Conservation (phyloP, 2,329 filamentous ascomycete species). For the Capronia americana region DNA sequence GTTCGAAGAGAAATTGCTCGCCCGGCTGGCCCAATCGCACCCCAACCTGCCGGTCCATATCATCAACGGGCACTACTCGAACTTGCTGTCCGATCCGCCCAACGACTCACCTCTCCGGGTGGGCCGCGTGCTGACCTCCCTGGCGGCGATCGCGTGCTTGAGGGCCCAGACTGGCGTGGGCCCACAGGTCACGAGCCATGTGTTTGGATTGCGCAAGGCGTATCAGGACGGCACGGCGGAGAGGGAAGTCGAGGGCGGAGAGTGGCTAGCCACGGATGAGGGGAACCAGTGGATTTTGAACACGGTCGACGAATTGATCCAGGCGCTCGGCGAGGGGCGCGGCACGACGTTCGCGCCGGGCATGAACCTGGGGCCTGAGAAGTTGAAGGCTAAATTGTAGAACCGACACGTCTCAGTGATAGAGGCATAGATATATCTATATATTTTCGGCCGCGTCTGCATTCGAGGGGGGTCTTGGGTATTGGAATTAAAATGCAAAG, state of each 20-base stretch:
- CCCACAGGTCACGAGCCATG: constrained; percentile 79
- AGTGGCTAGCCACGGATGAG: constrained; percentile 70
- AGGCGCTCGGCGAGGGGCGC: constrained; percentile 53
- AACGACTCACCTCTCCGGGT: constrained; percentile 59
- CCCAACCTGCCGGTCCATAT: constrained; percentile 84
- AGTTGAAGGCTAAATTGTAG: constrained; percentile 44
- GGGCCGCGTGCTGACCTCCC: constrained; percentile 73
- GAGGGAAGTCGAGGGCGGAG: constrained; percentile 58
- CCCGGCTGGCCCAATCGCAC: constrained; percentile 75
- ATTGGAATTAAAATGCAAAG: neutral
- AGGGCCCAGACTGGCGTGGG: constrained; percentile 81
- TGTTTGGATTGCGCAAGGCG: constrained; percentile 80
- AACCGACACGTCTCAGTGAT: no score
- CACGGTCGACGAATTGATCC: constrained; percentile 66
- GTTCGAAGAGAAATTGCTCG: constrained; percentile 72
- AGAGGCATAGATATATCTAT: neutral
- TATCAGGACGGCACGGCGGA: constrained; percentile 69
- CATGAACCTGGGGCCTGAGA: constrained; percentile 44
- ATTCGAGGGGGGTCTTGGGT: neutral
- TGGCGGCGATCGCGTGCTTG: constrained; percentile 76
- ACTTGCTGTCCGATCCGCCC: constrained; percentile 72
- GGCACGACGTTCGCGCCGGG: constrained; percentile 65
- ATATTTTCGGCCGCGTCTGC: neutral
- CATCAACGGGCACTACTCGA: constrained; percentile 74
- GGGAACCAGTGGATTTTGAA: constrained; percentile 69